A percentile compares a stretch with the other conserved stretches of the same genome.
phyloP scores from a whole-genome alignment of 345 rosid species.

The Cardamine occulta region DNA sequence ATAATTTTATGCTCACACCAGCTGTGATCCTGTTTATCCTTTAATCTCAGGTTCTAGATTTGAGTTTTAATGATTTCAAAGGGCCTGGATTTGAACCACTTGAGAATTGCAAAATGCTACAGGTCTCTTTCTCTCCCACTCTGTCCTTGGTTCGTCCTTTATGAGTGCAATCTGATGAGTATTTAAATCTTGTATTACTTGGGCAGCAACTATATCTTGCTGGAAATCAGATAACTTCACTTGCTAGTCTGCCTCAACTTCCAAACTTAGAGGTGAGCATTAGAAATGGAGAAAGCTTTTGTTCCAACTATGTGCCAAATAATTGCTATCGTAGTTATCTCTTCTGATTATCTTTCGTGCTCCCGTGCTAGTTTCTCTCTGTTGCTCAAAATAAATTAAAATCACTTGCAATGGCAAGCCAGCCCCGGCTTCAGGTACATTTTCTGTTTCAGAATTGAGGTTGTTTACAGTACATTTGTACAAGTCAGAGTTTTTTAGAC shows the following conservation, averaged over 20 bases:
- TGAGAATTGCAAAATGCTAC: slow-evolving; percentile 84
- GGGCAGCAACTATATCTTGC: slow-evolving; percentile 97
- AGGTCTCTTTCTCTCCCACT: slow-evolving; percentile 58
- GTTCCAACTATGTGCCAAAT: slow-evolving; percentile 12
- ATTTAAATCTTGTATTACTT: slow-evolving; percentile 42
- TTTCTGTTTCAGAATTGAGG: slow-evolving; percentile 21
- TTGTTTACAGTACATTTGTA: slow-evolving; percentile 20
- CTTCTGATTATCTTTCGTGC: slow-evolving; percentile 11
- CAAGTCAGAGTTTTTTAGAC: slow-evolving; percentile 14
- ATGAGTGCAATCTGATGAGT: slow-evolving; percentile 16
- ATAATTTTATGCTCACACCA: slow-evolving; percentile 11
- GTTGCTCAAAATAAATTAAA: slow-evolving; percentile 96
- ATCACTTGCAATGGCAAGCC: slow-evolving; percentile 96
- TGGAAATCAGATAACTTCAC: slow-evolving; percentile 95
- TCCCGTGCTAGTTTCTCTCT: slow-evolving; percentile 74
- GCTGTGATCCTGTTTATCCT: slow-evolving; percentile 6
- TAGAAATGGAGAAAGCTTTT: slow-evolving; percentile 19
- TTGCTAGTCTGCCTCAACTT: slow-evolving; percentile 91
- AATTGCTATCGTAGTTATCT: slow-evolving; percentile 19
- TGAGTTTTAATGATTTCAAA: slow-evolving; percentile 98
- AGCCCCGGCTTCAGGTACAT: slow-evolving; percentile 94
- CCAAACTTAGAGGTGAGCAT: slow-evolving; percentile 90
- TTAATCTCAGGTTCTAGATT: slow-evolving; percentile 81
- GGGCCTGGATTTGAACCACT: slow-evolving; percentile 99
- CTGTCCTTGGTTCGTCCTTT: slow-evolving; percentile 16